A percentile compares a stretch with the other conserved stretches of the same genome.
phyloP scores from a whole-genome alignment of 2,329 filamentous ascomycete genomes.

The Sphaerulina musiva region DNA sequence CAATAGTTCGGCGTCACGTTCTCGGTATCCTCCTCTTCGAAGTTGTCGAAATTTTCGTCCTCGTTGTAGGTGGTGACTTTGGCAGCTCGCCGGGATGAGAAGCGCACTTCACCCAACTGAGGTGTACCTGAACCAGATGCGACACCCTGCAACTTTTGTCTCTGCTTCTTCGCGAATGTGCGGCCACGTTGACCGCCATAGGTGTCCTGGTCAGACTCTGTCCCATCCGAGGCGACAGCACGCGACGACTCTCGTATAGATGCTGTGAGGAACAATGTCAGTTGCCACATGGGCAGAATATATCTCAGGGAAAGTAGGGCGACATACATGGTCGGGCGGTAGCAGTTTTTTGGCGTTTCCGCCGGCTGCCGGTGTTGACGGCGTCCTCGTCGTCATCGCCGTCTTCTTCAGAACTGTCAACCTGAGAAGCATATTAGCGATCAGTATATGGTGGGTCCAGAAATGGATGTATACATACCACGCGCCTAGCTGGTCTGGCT shows the following conservation, averaged over 20 bases:
- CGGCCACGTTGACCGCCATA: constrained; percentile 72
- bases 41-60: constrained; percentile 55
- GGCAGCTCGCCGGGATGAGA: constrained; percentile 79
- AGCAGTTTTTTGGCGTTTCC: constrained; percentile 63
- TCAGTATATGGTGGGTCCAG: not conserved
- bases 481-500: constrained; percentile 55
- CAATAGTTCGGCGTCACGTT: constrained; percentile 66
- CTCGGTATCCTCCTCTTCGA: constrained; percentile 53
- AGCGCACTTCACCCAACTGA: constrained; percentile 73
- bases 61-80: constrained; percentile 66
- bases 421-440: constrained; percentile 34
- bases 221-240: constrained; percentile 52
- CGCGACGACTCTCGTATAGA: constrained; percentile 27
- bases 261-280: constrained; percentile 19
- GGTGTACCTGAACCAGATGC: constrained; percentile 56
- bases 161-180: constrained; percentile 64
- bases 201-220: constrained; percentile 47
- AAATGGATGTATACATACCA: constrained; percentile 42
- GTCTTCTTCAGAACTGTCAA: constrained; percentile 55
- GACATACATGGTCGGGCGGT: constrained; percentile 56
- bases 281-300: constrained; percentile 33
- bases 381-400: constrained; percentile 67
- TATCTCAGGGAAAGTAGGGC: not conserved
- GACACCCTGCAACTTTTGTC: constrained; percentile 56
- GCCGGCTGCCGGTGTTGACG: constrained; percentile 52